These are phyloP conservation scores for Ceratopteris richardii DNA, from an alignment of 75 land plant genomes.

Conservation along the genomic window DNA sequence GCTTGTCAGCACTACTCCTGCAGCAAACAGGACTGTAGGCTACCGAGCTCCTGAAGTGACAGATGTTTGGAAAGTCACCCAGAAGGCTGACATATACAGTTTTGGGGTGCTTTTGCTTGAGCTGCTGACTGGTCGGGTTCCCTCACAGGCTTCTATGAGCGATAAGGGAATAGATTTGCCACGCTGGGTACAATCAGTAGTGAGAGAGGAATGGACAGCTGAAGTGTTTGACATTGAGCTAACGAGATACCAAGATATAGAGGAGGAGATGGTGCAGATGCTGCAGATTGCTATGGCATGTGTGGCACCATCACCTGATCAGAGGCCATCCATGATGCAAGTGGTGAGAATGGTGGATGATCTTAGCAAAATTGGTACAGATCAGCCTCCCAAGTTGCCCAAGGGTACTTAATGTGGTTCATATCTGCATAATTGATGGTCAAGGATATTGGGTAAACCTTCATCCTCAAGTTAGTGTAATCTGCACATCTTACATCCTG, in stretches of 20 bases:
- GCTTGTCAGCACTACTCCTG: slow-evolving; percentile 32
- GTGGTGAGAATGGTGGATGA: slow-evolving; percentile 38
- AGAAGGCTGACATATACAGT: slow-evolving; percentile 84
- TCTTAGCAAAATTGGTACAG: too few species aligned
- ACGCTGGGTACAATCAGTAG: slow-evolving; percentile 67
- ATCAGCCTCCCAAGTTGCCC: too few species aligned
- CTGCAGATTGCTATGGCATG: slow-evolving; percentile 60
- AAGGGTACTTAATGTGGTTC: too few species aligned
- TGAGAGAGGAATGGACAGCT: slow-evolving; percentile 62
- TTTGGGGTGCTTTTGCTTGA: slow-evolving; percentile 75
- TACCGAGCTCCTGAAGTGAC: slow-evolving; percentile 88
- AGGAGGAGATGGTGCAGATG: slow-evolving; percentile 66
- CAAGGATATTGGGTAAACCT: too few species aligned
- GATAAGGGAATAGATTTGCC: slow-evolving; percentile 73
- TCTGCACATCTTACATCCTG: too few species aligned
- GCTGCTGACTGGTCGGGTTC: slow-evolving; percentile 70
- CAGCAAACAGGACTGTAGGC: slow-evolving; percentile 49
- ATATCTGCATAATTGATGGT: too few species aligned
- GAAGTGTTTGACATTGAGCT: slow-evolving; percentile 85
- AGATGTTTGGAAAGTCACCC: slow-evolving; percentile 44
- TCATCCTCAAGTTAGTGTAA: too few species aligned
- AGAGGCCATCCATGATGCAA: slow-evolving; percentile 51
- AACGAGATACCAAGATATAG: slow-evolving; percentile 52
- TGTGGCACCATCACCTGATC: slow-evolving; percentile 45
- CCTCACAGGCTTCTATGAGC: slow-evolving; percentile 46